phyloP scores from a whole-genome alignment of 768 basidiomycete genomes.

The Tylopilus intermedius region DNA sequence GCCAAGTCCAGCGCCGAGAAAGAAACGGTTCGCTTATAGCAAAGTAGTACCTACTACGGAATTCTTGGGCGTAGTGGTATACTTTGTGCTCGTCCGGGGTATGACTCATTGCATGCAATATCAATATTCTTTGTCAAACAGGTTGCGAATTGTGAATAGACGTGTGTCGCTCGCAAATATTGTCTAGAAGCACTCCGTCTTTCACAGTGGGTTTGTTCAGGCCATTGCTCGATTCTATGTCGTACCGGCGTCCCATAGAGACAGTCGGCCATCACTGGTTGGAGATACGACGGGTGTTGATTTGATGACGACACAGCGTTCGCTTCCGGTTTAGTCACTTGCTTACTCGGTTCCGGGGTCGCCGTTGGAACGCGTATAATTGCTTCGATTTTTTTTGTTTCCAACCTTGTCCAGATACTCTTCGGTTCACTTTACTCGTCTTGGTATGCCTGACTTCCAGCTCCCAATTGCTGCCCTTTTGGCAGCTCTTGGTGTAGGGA shows the following conservation, averaged over 20 bases:
- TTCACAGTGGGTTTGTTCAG: too few species aligned
- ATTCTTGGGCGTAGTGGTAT: not conserved
- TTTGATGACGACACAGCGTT: not conserved
- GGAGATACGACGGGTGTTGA: not conserved
- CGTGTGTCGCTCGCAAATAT: too few species aligned
- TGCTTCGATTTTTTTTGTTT: not conserved
- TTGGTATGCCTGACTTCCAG: constrained; percentile 56
- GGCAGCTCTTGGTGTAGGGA: constrained; percentile 39
- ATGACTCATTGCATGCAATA: too few species aligned
- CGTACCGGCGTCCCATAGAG: not conserved
- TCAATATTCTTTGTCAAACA: too few species aligned
- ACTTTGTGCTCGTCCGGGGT: too few species aligned
- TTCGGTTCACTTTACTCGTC: not conserved
- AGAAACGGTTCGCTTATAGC: not conserved
- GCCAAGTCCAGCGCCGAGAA: not conserved
- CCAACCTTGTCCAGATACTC: not conserved
- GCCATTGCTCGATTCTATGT: not conserved
- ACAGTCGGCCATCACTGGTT: not conserved
- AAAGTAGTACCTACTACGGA: not conserved
- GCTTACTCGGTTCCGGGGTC: not conserved
- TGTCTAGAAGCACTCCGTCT: too few species aligned
- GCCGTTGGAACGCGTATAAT: not conserved
- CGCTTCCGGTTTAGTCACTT: not conserved
- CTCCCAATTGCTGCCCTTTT: constrained; percentile 49
- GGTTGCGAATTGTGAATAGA: not conserved